These are phyloP conservation scores for Penicilliopsis zonata DNA, from an alignment of 495 filamentous ascomycete species.

Conservation along the genomic window DNA sequence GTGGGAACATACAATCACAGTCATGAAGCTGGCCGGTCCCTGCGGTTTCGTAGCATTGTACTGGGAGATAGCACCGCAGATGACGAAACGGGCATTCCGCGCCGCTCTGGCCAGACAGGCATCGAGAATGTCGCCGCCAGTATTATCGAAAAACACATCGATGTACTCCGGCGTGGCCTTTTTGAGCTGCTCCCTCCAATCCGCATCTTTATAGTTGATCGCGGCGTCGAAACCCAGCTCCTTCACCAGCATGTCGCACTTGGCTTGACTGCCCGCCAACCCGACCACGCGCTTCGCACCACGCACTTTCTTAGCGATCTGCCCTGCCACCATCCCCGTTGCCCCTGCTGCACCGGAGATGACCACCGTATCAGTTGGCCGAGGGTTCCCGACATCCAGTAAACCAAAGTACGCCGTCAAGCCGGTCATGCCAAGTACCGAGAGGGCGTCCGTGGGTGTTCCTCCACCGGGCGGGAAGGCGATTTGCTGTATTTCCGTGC, in stretches of 20 bases:
- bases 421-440: constrained; percentile 46
- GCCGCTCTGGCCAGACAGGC: constrained; percentile 34
- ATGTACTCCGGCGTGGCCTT: constrained; percentile 37
- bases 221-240: constrained; percentile 40
- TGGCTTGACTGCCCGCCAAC: constrained; percentile 36
- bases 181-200: constrained; percentile 39
- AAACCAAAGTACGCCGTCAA: constrained; percentile 61
- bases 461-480: constrained; percentile 33
- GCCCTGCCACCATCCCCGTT: constrained; percentile 55
- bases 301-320: constrained; percentile 55
- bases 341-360: constrained; percentile 60
- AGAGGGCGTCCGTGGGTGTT: constrained; percentile 47
- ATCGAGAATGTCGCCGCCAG: constrained; percentile 44
- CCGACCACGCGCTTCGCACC: constrained; percentile 43
- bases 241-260: constrained; percentile 34
- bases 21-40: constrained; percentile 36
- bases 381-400: constrained; percentile 42
- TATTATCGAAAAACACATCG: constrained; percentile 48
- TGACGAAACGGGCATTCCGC: constrained; percentile 35
- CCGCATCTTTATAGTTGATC: constrained; percentile 43
- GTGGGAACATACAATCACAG: constrained; percentile 32
- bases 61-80: constrained; percentile 43
- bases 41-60: constrained; percentile 37
- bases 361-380: constrained; percentile 50
- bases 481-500: constrained; percentile 30